Percentiles rank a stretch among this genome's conserved stretches.
These are phyloP conservation scores for Isoetes taiwanensis DNA, from an alignment of 75 land plant species.

Conservation along the genomic window DNA sequence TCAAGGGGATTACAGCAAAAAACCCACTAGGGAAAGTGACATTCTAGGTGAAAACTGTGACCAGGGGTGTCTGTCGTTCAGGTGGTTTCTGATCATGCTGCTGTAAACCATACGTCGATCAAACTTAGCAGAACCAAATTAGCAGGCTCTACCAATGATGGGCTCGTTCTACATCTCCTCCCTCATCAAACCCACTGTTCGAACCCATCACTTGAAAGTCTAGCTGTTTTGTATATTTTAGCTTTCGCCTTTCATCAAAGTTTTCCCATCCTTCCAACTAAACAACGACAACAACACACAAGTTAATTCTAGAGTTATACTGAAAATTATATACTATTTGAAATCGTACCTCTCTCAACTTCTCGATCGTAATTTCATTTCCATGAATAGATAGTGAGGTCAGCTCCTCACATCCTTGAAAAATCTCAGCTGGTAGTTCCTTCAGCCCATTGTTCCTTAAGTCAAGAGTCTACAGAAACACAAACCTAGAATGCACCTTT, in stretches of 20 bases:
- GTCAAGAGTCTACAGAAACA: conserved; percentile 35
- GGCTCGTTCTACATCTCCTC: conserved; percentile 44
- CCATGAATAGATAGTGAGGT: conserved; percentile 57
- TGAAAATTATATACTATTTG: conserved; percentile 1
- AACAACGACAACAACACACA: background rate
- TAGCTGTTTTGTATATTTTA: conserved; percentile 65
- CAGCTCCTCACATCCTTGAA: conserved; percentile 47
- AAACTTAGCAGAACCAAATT: too few relatives aligned
- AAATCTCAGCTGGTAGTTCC: conserved; percentile 40
- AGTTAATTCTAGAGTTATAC: background rate
- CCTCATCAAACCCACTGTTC: conserved; percentile 81
- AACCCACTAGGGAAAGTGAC: too few relatives aligned
- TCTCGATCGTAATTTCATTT: conserved; percentile 62
- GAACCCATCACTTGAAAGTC: conserved; percentile 48
- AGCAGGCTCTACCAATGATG: conserved; percentile 13
- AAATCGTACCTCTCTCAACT: conserved; percentile 57
- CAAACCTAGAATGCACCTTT: too few relatives aligned
- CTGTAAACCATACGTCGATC: too few relatives aligned
- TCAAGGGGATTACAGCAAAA: too few relatives aligned
- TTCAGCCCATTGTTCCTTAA: conserved; percentile 58
- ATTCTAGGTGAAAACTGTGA: too few relatives aligned
- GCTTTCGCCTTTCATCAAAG: conserved; percentile 64
- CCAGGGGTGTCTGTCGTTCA: too few relatives aligned
- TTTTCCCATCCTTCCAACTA: conserved; percentile 74
- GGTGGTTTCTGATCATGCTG: too few relatives aligned